phyloP scores from a whole-genome alignment of 495 filamentous ascomycete genomes.

The Trichodelitschia bisporula region DNA sequence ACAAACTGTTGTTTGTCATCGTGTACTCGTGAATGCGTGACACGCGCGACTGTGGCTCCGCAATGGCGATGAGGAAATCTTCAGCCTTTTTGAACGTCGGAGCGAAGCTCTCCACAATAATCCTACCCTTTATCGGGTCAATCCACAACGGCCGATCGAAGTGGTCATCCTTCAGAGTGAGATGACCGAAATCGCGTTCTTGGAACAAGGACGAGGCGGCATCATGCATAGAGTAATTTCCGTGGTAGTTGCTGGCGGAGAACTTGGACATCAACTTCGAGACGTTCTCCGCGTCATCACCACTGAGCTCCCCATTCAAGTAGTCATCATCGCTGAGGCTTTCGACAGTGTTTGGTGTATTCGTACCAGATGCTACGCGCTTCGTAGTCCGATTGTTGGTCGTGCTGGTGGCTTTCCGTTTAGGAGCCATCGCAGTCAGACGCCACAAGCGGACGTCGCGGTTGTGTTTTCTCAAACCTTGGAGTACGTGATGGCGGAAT shows the following conservation, averaged over 20 bases:
- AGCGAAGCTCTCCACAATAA: conserved; percentile 90
- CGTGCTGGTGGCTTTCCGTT: conserved; percentile 12
- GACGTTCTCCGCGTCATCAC: conserved; percentile 25
- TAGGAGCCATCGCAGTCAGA: neutral
- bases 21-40: conserved; percentile 80
- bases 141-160: conserved; percentile 78
- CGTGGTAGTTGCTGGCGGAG: conserved; percentile 23
- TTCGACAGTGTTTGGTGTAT: conserved; percentile 23
- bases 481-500: too few relatives aligned
- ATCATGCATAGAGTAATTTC: conserved; percentile 12
- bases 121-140: conserved; percentile 55
- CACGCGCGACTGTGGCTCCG: conserved; percentile 75
- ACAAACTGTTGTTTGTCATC: conserved; percentile 74
- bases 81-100: conserved; percentile 64
- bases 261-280: conserved; percentile 43
- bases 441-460: too few relatives aligned
- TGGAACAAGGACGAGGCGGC: conserved; percentile 25
- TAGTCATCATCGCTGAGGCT: conserved; percentile 43
- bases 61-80: conserved; percentile 87
- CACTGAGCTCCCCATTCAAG: conserved; percentile 25
- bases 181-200: conserved; percentile 56
- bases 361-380: conserved; percentile 5
- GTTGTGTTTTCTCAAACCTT: too few relatives aligned
- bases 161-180: conserved; percentile 70
- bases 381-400: conserved; percentile 20